Evolutionary conservation across 1,284 basidiomycete genomes (phyloP).

Genomic region (Golubevia sp.): DNA sequence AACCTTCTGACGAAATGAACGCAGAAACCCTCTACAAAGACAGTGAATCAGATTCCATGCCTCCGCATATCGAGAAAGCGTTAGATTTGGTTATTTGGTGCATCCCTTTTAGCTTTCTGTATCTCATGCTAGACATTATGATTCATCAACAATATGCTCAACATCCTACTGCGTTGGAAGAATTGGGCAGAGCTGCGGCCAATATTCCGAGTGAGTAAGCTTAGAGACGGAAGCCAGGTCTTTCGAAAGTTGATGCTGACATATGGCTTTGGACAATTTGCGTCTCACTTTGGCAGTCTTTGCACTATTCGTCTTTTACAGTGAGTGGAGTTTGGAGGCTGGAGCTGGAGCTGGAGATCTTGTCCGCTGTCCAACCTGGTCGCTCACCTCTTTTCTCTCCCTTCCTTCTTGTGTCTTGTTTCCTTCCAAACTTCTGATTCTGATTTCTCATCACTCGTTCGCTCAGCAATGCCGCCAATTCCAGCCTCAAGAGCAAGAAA

Average conservation of each 20-base stretch:
- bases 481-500: background rate
- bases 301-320: conserved; percentile 33
- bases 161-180: conserved; percentile 24
- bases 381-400: conserved; percentile 3
- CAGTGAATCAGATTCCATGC: conserved; percentile 27
- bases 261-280: conserved; percentile 32
- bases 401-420: background rate
- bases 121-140: conserved; percentile 47
- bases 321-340: conserved; percentile 14
- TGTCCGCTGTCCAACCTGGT: background rate
- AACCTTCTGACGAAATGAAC: conserved; percentile 1
- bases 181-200: conserved; percentile 19
- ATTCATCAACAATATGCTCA: conserved; percentile 56
- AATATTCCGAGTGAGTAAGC: conserved; percentile 47
- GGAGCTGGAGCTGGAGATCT: background rate
- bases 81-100: conserved; percentile 52
- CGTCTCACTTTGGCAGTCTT: conserved; percentile 14
- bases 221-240: no score
- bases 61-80: conserved; percentile 19
- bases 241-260: background rate
- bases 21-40: conserved; percentile 29
- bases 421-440: background rate
- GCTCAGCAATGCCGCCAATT: background rate
- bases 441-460: background rate
- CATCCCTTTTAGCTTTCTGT: conserved; percentile 54